Evolutionary conservation across 345 rosid species (phyloP).

Genomic region (Eucalyptus viminalis): DNA sequence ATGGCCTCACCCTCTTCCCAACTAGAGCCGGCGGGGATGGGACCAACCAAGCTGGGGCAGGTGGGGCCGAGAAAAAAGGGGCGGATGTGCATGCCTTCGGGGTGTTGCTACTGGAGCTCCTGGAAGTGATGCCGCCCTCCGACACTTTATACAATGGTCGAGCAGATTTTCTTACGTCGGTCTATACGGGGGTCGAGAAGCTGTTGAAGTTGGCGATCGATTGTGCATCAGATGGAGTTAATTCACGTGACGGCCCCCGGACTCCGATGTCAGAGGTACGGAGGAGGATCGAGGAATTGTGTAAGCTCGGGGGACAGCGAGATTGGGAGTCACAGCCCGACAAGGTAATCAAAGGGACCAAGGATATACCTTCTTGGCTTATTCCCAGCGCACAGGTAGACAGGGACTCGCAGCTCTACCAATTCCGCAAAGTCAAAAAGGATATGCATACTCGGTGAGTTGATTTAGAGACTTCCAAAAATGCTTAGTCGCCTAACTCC

Average conservation of each 20-base stretch:
- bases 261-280: conserved; percentile 55
- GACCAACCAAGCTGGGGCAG: conserved; percentile 37
- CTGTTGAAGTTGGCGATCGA: conserved; percentile 60
- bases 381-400: conserved; percentile 30
- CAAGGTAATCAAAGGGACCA: background rate
- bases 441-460: background rate
- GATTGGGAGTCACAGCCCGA: background rate
- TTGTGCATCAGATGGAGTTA: conserved; percentile 35
- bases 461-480: background rate
- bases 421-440: background rate
- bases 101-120: too few relatives aligned
- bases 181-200: conserved; percentile 19
- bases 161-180: conserved; percentile 84
- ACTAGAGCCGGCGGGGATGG: fast-evolving
- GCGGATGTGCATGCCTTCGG: conserved; percentile 66
- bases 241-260: conserved; percentile 52
- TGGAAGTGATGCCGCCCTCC: too few relatives aligned
- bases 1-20: conserved; percentile 35
- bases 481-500: background rate
- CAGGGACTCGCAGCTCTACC: background rate
- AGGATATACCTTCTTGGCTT: background rate
- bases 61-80: conserved; percentile 21
- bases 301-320: background rate
- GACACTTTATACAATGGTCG: conserved; percentile 31
- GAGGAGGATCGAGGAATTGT: conserved; percentile 70